Conservation (phyloP, 768 basidiomycete species). For the Auriscalpium orientale region DNA sequence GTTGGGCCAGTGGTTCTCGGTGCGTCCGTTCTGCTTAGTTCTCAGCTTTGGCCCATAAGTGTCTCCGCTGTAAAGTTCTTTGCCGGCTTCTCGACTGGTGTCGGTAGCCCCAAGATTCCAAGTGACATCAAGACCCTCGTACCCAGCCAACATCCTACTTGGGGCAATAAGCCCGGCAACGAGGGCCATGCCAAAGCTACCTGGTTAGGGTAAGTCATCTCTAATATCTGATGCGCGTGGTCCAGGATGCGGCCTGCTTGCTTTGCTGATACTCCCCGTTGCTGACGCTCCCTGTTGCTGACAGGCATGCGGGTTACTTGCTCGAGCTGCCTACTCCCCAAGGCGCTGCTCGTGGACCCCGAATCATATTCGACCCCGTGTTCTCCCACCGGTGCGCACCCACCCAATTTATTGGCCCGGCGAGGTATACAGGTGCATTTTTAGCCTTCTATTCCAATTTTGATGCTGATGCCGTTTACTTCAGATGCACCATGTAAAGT, state of each 20-base stretch:
- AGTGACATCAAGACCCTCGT: constrained; percentile 11
- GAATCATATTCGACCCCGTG: constrained; percentile 33
- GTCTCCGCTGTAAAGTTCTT: background rate
- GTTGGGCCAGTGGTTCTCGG: constrained; percentile 5
- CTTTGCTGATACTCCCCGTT: background rate
- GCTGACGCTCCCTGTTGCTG: no score
- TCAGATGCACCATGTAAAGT: constrained; percentile 30
- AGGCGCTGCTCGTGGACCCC: constrained; percentile 27
- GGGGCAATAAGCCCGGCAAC: constrained; percentile 4
- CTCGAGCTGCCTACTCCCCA: constrained; percentile 28
- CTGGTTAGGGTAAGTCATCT: constrained; percentile 10
- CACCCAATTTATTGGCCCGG: constrained; percentile 23
- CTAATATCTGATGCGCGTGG: background rate
- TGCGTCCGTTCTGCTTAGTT: constrained; percentile 1
- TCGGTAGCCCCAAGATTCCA: constrained; percentile 2
- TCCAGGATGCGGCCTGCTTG: background rate
- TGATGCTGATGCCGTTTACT: background rate
- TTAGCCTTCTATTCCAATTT: constrained; percentile 12
- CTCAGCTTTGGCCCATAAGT: no score
- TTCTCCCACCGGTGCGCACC: constrained; percentile 31
- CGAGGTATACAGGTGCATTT: constrained; percentile 25
- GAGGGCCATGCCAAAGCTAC: constrained; percentile 9
- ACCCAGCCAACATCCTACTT: constrained; percentile 6
- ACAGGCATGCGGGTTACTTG: constrained; percentile 32
- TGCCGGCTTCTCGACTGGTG: background rate